These are phyloP conservation scores for Fraxinus sp. DNA, from an alignment of 305 asterid genomes.

Conservation along the genomic window DNA sequence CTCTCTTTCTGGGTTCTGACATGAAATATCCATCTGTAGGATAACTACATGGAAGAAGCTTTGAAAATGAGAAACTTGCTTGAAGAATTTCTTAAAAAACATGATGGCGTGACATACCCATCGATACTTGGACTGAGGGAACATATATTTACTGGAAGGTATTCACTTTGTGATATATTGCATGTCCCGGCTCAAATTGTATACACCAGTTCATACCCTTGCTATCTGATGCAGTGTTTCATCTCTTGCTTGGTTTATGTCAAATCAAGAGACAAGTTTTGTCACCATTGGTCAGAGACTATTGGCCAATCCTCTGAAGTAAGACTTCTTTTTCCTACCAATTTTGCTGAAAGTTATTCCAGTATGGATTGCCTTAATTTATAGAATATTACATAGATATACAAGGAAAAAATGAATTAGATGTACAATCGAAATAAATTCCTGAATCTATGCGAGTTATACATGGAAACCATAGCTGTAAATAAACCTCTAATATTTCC, in stretches of 20 bases:
- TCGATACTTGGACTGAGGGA: slow-evolving; percentile 95
- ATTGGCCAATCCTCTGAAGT: slow-evolving; percentile 95
- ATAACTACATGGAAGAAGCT: slow-evolving; percentile 99
- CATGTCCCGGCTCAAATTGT: slow-evolving; percentile 15
- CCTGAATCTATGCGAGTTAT: neutral
- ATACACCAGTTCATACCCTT: slow-evolving; percentile 16
- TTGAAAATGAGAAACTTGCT: slow-evolving; percentile 97
- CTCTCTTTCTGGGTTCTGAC: slow-evolving; percentile 31
- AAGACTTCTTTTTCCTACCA: slow-evolving; percentile 36
- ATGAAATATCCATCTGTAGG: slow-evolving; percentile 43
- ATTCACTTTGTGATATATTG: slow-evolving; percentile 21
- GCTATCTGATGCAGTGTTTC: slow-evolving; percentile 82
- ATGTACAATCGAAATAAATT: neutral
- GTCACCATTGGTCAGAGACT: slow-evolving; percentile 97
- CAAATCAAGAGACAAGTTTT: slow-evolving; percentile 96
- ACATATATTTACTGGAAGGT: slow-evolving; percentile 99
- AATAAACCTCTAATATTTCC: neutral
- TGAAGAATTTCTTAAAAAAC: slow-evolving; percentile 86
- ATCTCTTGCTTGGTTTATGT: slow-evolving; percentile 99
- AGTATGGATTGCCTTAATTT: neutral
- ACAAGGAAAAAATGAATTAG: neutral
- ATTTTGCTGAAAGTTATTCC: neutral
- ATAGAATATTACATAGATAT: neutral
- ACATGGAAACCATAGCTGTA: neutral
- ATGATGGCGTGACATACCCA: slow-evolving; percentile 86